Conservation (phyloP, 2,329 filamentous ascomycete species). For the Ophiostoma perfectum region DNA sequence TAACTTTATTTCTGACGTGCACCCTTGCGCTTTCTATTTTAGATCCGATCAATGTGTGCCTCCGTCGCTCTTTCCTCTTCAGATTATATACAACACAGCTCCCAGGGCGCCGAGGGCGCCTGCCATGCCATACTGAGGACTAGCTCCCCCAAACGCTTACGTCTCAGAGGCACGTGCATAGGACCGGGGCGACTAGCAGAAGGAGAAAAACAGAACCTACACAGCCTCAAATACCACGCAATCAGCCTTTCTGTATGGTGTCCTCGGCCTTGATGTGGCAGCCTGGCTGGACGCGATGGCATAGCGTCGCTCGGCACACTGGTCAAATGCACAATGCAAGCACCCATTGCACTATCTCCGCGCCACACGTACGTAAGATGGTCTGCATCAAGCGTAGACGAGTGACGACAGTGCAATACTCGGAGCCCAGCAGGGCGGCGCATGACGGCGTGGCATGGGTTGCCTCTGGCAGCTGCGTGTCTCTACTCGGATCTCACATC, state of each 20-base stretch:
- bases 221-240: slow-evolving; percentile 12
- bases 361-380: slow-evolving; percentile 1
- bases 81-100: neutral
- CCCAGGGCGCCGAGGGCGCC: too few species aligned
- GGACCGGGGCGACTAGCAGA: neutral
- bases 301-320: neutral
- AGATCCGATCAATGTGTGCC: neutral
- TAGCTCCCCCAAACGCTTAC: neutral
- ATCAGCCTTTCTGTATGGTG: neutral
- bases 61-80: neutral
- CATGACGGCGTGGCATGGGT: neutral
- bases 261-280: too few species aligned
- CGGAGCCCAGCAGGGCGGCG: slow-evolving; percentile 1
- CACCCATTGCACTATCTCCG: neutral
- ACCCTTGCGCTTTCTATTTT: slow-evolving; percentile 1
- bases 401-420: neutral
- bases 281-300: too few species aligned
- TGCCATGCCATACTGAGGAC: too few species aligned
- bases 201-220: neutral
- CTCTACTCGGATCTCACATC: neutral
- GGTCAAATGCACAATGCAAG: neutral
- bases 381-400: neutral
- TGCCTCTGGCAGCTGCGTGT: neutral
- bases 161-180: slow-evolving; percentile 2
- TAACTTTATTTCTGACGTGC: neutral